Evolutionary conservation across 345 rosid genomes (phyloP).

Genomic region (Microthlaspi erraticum): DNA sequence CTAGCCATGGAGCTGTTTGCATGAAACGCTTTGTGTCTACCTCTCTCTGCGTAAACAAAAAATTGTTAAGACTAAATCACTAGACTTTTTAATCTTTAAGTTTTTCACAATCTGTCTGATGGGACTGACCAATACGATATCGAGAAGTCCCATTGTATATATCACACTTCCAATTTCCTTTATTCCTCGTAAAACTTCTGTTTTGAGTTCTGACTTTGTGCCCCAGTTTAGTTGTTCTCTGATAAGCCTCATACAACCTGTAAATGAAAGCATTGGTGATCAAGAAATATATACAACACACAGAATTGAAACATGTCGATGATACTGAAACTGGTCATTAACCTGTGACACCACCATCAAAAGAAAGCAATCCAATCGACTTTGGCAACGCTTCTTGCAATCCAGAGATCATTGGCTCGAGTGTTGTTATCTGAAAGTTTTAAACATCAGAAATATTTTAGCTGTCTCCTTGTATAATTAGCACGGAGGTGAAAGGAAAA

Average conservation of each 20-base stretch:
- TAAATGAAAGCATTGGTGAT: slow-evolving; percentile 11
- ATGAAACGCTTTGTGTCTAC: slow-evolving; percentile 81
- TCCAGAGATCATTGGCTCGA: slow-evolving; percentile 89
- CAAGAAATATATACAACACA: slow-evolving; percentile 1
- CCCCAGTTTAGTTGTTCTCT: slow-evolving; percentile 96
- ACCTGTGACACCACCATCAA: slow-evolving; percentile 97
- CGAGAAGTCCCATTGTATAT: slow-evolving; percentile 95
- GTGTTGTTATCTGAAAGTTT: slow-evolving; percentile 64
- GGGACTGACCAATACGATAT: slow-evolving; percentile 84
- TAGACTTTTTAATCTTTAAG: background rate
- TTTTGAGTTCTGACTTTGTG: slow-evolving; percentile 82
- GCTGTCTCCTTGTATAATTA: background rate
- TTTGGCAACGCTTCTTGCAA: slow-evolving; percentile 93
- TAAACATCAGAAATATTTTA: slow-evolving; percentile 32
- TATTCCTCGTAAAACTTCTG: slow-evolving; percentile 85
- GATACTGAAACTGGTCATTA: slow-evolving; percentile 11
- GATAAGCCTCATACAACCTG: slow-evolving; percentile 95
- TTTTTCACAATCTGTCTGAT: slow-evolving; percentile 5
- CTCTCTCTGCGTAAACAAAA: slow-evolving; percentile 65
- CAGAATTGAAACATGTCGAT: background rate
- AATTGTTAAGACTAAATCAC: slow-evolving; percentile 18
- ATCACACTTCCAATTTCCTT: slow-evolving; percentile 97
- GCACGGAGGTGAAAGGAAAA: slow-evolving; percentile 4
- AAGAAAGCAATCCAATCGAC: slow-evolving; percentile 94
- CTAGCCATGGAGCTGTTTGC: slow-evolving; percentile 98